Evolutionary conservation across 441 rosid genomes (phyloP).

Genomic region (Iberis amara): DNA sequence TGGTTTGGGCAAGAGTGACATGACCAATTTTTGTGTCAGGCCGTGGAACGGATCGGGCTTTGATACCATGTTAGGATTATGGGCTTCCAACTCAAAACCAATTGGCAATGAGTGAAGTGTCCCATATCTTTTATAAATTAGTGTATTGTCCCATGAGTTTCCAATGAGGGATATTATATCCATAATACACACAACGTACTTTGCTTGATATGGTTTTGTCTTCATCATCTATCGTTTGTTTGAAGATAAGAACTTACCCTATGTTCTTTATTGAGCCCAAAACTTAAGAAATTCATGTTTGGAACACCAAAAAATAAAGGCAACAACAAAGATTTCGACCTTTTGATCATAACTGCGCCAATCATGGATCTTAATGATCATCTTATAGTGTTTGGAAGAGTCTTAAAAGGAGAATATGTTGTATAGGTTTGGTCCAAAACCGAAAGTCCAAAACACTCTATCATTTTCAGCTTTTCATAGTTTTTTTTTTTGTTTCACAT

Average conservation of each 20-base stretch:
- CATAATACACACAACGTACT: too few species aligned
- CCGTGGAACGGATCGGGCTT: too few species aligned
- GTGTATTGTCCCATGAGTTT: too few species aligned
- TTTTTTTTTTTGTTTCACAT: neutral
- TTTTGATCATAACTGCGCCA: conserved; percentile 82
- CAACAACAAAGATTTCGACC: conserved; percentile 54
- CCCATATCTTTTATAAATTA: too few species aligned
- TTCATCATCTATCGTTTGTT: neutral
- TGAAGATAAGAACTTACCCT: too few species aligned
- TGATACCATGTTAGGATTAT: too few species aligned
- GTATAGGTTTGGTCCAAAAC: conserved; percentile 54
- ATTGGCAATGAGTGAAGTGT: too few species aligned
- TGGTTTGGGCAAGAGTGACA: too few species aligned
- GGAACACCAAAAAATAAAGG: conserved; percentile 65
- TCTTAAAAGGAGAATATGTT: conserved; percentile 77
- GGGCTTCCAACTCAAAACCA: too few species aligned
- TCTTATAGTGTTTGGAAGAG: conserved; percentile 69
- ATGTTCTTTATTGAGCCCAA: conserved; percentile 43
- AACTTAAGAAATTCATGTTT: conserved; percentile 84
- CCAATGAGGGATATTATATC: too few species aligned
- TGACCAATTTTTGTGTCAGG: too few species aligned
- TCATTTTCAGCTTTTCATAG: neutral
- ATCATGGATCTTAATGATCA: conserved; percentile 73
- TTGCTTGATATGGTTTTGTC: conserved; percentile 8
- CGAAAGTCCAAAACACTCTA: conserved; percentile 9